Evolutionary conservation across 2,329 filamentous ascomycete species (phyloP).

Genomic region (Pseudocercospora ulei): DNA sequence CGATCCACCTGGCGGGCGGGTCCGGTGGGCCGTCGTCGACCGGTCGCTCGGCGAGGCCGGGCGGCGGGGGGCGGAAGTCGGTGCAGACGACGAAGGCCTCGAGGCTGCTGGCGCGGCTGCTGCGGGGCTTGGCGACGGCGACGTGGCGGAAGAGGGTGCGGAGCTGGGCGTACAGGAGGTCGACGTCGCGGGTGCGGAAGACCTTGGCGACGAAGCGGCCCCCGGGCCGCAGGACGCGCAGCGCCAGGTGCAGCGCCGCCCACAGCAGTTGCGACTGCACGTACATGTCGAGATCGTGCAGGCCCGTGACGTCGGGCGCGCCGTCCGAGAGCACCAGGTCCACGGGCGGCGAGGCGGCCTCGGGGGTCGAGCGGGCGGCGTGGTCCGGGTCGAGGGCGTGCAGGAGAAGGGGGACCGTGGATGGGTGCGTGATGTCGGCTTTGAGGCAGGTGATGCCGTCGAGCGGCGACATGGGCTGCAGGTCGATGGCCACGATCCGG

Average conservation of each 20-base stretch:
- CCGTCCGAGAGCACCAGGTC: conserved; percentile 93
- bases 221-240: conserved; percentile 83
- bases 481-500: conserved; percentile 89
- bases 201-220: conserved; percentile 98
- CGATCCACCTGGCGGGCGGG: conserved; percentile 63
- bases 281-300: conserved; percentile 97
- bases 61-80: conserved; percentile 72
- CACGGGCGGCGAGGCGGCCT: conserved; percentile 59
- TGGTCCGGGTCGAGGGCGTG: conserved; percentile 66
- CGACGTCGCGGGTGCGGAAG: conserved; percentile 89
- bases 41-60: too few species aligned
- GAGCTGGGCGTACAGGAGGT: conserved; percentile 85
- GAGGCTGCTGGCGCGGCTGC: conserved; percentile 88
- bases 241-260: conserved; percentile 81
- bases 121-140: conserved; percentile 83
- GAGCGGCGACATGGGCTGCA: conserved; percentile 90
- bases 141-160: conserved; percentile 83
- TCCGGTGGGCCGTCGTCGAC: conserved; percentile 34
- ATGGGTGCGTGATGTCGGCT: conserved; percentile 94
- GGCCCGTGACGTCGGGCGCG: conserved; percentile 87
- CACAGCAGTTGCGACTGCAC: conserved; percentile 93
- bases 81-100: conserved; percentile 95
- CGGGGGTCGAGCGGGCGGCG: conserved; percentile 31
- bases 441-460: conserved; percentile 85
- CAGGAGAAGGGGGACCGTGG: conserved; percentile 81